Conservation (phyloP, 1,139 yeast genomes). For the Suhomyces yuchorum region DNA sequence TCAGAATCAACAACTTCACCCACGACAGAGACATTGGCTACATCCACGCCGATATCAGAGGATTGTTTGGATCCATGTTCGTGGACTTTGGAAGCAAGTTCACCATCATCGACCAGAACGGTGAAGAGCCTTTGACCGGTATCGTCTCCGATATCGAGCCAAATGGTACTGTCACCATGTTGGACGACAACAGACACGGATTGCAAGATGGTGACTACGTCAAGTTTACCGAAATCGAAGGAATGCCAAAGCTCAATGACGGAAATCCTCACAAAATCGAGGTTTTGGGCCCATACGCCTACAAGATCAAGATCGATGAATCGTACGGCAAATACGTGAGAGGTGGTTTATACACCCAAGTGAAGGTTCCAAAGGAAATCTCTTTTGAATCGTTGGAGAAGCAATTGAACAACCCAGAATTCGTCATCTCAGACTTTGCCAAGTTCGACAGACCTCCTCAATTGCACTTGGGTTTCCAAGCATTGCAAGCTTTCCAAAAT, state of each 20-base stretch:
- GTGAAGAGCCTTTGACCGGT: slow-evolving; percentile 89
- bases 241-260: slow-evolving; percentile 65
- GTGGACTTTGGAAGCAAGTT: slow-evolving; percentile 88
- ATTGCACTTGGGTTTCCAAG: slow-evolving; percentile 89
- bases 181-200: slow-evolving; percentile 92
- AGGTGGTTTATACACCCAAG: slow-evolving; percentile 93
- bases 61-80: slow-evolving; percentile 85
- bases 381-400: slow-evolving; percentile 63
- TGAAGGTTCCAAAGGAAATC: slow-evolving; percentile 72
- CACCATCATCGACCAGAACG: slow-evolving; percentile 80
- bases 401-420: slow-evolving; percentile 79
- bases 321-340: slow-evolving; percentile 64
- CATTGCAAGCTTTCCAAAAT: slow-evolving; percentile 71
- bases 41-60: slow-evolving; percentile 80
- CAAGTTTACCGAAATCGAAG: slow-evolving; percentile 84
- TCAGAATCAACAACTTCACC: slow-evolving; percentile 72
- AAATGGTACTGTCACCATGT: slow-evolving; percentile 90
- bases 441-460: slow-evolving; percentile 91
- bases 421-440: slow-evolving; percentile 81
- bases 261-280: slow-evolving; percentile 74
- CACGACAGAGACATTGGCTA: slow-evolving; percentile 75
- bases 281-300: slow-evolving; percentile 93
- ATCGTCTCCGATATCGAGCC: slow-evolving; percentile 84
- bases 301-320: slow-evolving; percentile 62
- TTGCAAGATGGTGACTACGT: slow-evolving; percentile 90